A percentile compares a stretch with the other conserved stretches of the same genome.
These are phyloP conservation scores for Miscanthus lutarioriparius DNA, from an alignment of 176 grass and related monocot species.

Conservation along the genomic window DNA sequence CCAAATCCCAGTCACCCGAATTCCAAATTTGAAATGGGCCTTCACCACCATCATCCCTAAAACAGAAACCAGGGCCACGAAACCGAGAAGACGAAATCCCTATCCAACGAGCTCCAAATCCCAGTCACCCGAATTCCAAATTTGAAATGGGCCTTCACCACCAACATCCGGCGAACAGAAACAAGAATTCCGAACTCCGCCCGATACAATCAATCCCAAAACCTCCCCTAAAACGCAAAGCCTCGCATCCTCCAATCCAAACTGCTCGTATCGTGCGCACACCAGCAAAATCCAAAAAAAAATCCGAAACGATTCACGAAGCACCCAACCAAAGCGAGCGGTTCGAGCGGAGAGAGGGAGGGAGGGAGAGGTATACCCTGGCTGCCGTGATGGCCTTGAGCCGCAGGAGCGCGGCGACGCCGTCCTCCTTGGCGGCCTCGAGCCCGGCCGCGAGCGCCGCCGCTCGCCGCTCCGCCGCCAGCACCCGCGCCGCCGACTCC, in stretches of 20 bases:
- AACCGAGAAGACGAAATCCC: constrained; percentile 4
- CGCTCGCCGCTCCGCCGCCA: constrained; percentile 70
- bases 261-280: background rate
- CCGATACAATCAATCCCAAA: constrained; percentile 23
- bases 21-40: background rate
- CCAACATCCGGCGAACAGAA: background rate
- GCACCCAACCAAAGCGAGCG: background rate
- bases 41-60: background rate
- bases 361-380: constrained; percentile 36
- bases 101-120: constrained; percentile 5
- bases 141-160: constrained; percentile 8
- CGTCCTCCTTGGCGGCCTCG: constrained; percentile 50
- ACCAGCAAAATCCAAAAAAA: background rate
- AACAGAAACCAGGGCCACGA: background rate
- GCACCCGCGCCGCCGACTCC: constrained; percentile 86
- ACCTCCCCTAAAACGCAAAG: constrained; percentile 26
- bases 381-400: constrained; percentile 58
- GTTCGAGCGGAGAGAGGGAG: background rate
- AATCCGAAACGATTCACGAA: background rate
- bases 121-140: background rate
- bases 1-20: background rate
- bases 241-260: constrained; percentile 9
- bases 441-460: constrained; percentile 28
- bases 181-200: constrained; percentile 25
- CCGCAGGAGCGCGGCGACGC: constrained; percentile 49